Percentiles rank a stretch among this genome's conserved stretches.
Evolutionary conservation across 306 rosid species (phyloP).

Genomic region (Luffa acutangula): DNA sequence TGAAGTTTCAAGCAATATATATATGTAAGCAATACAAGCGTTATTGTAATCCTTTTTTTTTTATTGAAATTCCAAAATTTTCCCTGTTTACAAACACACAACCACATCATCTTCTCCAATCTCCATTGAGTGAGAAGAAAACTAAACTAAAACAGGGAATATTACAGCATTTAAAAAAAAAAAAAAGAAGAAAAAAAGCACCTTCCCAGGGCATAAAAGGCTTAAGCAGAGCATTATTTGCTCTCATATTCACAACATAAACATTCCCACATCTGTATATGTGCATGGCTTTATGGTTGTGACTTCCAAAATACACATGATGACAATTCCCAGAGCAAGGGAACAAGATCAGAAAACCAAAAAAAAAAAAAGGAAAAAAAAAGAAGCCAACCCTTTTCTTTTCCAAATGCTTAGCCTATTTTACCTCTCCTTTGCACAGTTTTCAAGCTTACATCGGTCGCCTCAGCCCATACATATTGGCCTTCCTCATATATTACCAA

Average conservation of each 20-base stretch:
- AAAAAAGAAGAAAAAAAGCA: neutral
- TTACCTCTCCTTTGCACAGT: constrained; percentile 4
- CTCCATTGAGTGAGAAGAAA: constrained; percentile 1
- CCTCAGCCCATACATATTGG: constrained; percentile 24
- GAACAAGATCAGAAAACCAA: constrained; percentile 19
- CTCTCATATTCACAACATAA: constrained; percentile 40
- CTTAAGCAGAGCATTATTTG: constrained; percentile 4
- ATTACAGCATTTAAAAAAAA: neutral
- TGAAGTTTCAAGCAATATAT: neutral
- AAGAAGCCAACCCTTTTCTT: neutral
- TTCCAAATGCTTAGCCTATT: neutral
- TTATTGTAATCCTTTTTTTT: neutral
- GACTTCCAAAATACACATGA: constrained; percentile 17
- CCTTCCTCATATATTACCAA: constrained; percentile 38
- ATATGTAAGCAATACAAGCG: neutral
- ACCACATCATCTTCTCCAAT: neutral
- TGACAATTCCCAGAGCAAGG: constrained; percentile 7
- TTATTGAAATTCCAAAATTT: neutral
- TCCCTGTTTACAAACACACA: neutral
- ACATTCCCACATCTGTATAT: constrained; percentile 23
- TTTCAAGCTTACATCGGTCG: neutral
- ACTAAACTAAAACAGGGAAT: neutral
- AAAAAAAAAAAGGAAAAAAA: constrained; percentile 11
- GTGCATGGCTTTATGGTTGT: constrained; percentile 15
- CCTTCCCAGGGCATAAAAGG: neutral